Base-by-base conservation (phyloP, 768 basidiomycete genomes). In the Mycena galericulata region DNA sequence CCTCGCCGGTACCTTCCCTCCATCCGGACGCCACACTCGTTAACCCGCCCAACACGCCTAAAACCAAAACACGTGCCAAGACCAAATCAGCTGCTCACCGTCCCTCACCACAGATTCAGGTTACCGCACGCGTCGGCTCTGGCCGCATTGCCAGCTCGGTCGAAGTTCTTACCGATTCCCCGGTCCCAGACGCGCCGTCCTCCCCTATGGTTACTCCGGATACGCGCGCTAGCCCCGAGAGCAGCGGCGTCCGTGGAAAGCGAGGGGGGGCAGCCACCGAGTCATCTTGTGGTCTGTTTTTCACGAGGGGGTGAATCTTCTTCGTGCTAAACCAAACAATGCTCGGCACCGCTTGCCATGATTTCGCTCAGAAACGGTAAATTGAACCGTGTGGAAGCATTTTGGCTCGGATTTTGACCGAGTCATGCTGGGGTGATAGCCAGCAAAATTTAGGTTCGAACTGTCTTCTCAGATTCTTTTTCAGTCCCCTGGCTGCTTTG, bases 191-290 rank as follows among this genome's bases (percentile, higher is more conserved):
- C n/a, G 26, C 2, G 2, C 3, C 20, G 11, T 29, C 40, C 56
- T 22, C 56, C 56, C 56, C 36, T 9, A 57, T 43, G 40, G 56
- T 41, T 43, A 57, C 41, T 12, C 17, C 56, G 40, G 56, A 5
- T 18, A 27, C 40, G 56, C 24, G 56, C 12, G 56, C 41, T 27
- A 41, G 8, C 41, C 38, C 56, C 40, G 56, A 18, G 29, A 26
- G 32, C 41, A 29, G 56, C 56, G n/a, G n/a, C n/a, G n/a, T n/a
- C n/a, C n/a, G n/a, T n/a, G n/a, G n/a, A n/a, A n/a, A n/a, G n/a
- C n/a, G 56, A 57, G 56, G 56, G 56, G 56, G 34, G 56, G 24
- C 56, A 45, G 56, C 8, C 40, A 29, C 38, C 26, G 56, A 43
- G 56, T 20, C 30, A n/a, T 20, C 53, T 54, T 32, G 53, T 54